Evolutionary conservation across 2,329 filamentous ascomycete genomes (phyloP).

Genomic region (Pseudopithomyces maydicus): DNA sequence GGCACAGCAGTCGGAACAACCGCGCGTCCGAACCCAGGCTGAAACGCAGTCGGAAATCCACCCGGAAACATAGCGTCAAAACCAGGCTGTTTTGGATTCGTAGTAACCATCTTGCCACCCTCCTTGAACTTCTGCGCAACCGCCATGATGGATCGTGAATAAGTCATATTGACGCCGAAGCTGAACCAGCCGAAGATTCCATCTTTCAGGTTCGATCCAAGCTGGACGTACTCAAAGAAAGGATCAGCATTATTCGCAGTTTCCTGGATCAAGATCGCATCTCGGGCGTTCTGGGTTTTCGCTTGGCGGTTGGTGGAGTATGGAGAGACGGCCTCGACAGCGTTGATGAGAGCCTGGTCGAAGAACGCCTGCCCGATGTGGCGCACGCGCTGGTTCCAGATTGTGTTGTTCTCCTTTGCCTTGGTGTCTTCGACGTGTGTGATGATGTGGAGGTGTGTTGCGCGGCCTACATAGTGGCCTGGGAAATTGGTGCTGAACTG

Average conservation of each 20-base stretch:
- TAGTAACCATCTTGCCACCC: slow-evolving; percentile 2
- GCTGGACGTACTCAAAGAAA: background rate
- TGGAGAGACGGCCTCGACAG: background rate
- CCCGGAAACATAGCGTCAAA: slow-evolving; percentile 3
- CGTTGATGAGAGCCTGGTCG: background rate
- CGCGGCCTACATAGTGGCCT: slow-evolving; percentile 33
- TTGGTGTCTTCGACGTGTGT: slow-evolving; percentile 30
- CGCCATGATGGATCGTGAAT: background rate
- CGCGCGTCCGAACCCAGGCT: background rate
- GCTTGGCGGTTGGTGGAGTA: background rate
- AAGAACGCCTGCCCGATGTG: slow-evolving; percentile 2
- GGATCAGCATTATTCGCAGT: background rate
- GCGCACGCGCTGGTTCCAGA: background rate
- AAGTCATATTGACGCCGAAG: background rate
- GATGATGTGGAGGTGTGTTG: slow-evolving; percentile 30
- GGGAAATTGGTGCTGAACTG: slow-evolving; percentile 53
- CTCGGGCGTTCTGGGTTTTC: background rate
- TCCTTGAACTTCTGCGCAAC: slow-evolving; percentile 6
- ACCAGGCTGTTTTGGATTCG: background rate
- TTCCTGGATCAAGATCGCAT: background rate
- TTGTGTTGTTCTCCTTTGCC: slow-evolving; percentile 44
- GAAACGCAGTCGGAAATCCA: slow-evolving; percentile 3
- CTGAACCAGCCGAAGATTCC: background rate
- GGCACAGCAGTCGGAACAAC: background rate
- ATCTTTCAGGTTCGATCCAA: background rate